Evolutionary conservation across 2,329 filamentous ascomycete genomes (phyloP).

Genomic region (Aaosphaeria arxii): DNA sequence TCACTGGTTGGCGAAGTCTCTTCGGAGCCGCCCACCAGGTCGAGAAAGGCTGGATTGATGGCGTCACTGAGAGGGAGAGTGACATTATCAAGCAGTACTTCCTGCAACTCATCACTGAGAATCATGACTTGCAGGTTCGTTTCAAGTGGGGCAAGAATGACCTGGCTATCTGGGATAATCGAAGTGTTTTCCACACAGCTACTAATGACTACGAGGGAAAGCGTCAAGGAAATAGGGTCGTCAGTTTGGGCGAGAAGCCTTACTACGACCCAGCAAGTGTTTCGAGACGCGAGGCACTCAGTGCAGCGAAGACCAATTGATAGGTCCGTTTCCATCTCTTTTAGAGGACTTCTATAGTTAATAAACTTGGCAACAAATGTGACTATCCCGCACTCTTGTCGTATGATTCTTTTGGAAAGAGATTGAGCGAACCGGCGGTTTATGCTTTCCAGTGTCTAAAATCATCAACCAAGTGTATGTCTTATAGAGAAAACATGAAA

Average conservation of each 20-base stretch:
- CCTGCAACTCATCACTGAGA: slow-evolving; percentile 46
- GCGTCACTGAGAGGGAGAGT: slow-evolving; percentile 38
- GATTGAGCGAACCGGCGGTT: too few relatives aligned
- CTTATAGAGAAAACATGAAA: too few relatives aligned
- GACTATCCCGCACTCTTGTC: too few relatives aligned
- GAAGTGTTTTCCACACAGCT: slow-evolving; percentile 57
- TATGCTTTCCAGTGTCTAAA: too few relatives aligned
- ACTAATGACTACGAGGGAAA: slow-evolving; percentile 62
- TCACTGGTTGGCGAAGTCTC: slow-evolving; percentile 56
- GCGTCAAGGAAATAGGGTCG: slow-evolving; percentile 51
- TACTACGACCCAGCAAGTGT: slow-evolving; percentile 50
- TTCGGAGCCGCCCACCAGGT: slow-evolving; percentile 20
- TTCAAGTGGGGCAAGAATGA: slow-evolving; percentile 47
- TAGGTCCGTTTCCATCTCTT: too few relatives aligned
- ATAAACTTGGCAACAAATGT: too few relatives aligned
- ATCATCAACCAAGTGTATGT: too few relatives aligned
- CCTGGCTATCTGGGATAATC: slow-evolving; percentile 52
- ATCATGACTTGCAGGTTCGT: slow-evolving; percentile 58
- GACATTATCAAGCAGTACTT: slow-evolving; percentile 35
- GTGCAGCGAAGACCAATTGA: neutral
- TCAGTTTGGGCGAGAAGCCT: slow-evolving; percentile 57
- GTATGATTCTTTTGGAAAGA: too few relatives aligned
- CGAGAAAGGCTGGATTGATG: slow-evolving; percentile 34
- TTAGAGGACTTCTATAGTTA: too few relatives aligned
- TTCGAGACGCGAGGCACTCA: neutral